Evolutionary conservation across 805 yeast genomes (phyloP).

Genomic region (Danielia reshetovae): DNA sequence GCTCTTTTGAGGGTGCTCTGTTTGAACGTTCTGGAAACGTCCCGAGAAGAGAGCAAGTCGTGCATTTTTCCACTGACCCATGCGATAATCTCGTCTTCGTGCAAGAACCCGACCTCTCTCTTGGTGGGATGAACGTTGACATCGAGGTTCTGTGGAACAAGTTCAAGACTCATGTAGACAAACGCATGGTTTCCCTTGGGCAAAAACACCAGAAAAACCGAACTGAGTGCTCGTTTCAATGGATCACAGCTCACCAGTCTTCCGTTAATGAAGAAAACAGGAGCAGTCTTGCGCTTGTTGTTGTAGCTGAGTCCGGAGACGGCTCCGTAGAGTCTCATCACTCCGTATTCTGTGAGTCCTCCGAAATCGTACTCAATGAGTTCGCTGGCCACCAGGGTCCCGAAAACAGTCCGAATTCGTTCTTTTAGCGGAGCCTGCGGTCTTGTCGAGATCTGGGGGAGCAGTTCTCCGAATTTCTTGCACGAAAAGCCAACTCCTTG

Average conservation of each 20-base stretch:
- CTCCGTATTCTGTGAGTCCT: constrained; percentile 37
- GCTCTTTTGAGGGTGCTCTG: constrained; percentile 45
- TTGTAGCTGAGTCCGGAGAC: constrained; percentile 69
- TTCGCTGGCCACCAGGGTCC: constrained; percentile 63
- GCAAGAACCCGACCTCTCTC: constrained; percentile 79
- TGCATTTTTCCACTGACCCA: constrained; percentile 49
- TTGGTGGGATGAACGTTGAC: constrained; percentile 97
- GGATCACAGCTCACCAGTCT: constrained; percentile 84
- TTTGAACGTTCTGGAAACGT: constrained; percentile 63
- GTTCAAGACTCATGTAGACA: constrained; percentile 64
- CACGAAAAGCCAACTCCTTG: constrained; percentile 69
- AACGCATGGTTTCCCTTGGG: constrained; percentile 80
- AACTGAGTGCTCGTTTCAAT: constrained; percentile 59
- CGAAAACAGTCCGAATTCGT: constrained; percentile 70
- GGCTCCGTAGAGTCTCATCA: constrained; percentile 51
- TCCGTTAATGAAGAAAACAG: constrained; percentile 80
- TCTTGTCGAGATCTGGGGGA: constrained; percentile 59
- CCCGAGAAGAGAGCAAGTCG: constrained; percentile 49
- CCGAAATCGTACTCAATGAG: constrained; percentile 46
- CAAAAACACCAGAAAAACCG: constrained; percentile 58
- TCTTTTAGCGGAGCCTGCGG: constrained; percentile 51
- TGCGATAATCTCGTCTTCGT: constrained; percentile 83
- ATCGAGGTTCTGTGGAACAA: constrained; percentile 70
- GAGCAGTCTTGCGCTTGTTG: constrained; percentile 60
- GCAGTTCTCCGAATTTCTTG: constrained; percentile 74